Conservation (phyloP, 768 basidiomycete species). For the Lactarius hatsudake region DNA sequence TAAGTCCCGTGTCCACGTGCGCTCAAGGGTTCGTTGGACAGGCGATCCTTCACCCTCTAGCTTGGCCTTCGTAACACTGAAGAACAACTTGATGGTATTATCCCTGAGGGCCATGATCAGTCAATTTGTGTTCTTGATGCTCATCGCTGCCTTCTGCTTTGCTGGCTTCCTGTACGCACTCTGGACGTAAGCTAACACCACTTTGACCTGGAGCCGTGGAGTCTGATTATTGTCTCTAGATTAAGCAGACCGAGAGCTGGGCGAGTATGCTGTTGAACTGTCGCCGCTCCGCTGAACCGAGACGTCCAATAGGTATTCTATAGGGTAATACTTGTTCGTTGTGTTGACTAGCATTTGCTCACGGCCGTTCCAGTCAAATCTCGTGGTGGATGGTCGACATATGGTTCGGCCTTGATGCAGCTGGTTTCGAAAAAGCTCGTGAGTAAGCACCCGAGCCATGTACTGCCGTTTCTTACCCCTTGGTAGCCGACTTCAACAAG, state of each 20-base stretch:
- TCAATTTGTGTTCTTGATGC: constrained; percentile 82
- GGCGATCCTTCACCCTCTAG: constrained; percentile 38
- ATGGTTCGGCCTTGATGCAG: constrained; percentile 94
- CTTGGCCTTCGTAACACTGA: constrained; percentile 86
- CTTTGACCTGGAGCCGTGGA: neutral
- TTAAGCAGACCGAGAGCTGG: constrained; percentile 58
- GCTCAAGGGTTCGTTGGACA: neutral
- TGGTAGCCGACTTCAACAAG: constrained; percentile 71
- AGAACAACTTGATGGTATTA: constrained; percentile 75
- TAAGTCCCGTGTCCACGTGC: constrained; percentile 28
- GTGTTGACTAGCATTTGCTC: neutral
- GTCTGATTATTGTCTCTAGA: constrained; percentile 37
- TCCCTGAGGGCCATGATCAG: constrained; percentile 89
- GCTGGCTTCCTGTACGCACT: constrained; percentile 90
- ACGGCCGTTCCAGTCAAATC: constrained; percentile 49
- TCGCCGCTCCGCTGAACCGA: neutral
- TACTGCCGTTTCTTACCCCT: constrained; percentile 13
- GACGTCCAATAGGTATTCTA: constrained; percentile 30
- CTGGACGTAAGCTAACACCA: constrained; percentile 69
- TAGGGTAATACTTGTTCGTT: constrained; percentile 35
- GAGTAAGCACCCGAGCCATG: constrained; percentile 34
- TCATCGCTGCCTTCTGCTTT: constrained; percentile 87
- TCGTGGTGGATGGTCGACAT: constrained; percentile 96
- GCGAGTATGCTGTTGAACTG: constrained; percentile 34
- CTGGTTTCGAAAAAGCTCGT: constrained; percentile 83